Conservation (phyloP, 768 basidiomycete genomes). For the Gyrodon lividus region DNA sequence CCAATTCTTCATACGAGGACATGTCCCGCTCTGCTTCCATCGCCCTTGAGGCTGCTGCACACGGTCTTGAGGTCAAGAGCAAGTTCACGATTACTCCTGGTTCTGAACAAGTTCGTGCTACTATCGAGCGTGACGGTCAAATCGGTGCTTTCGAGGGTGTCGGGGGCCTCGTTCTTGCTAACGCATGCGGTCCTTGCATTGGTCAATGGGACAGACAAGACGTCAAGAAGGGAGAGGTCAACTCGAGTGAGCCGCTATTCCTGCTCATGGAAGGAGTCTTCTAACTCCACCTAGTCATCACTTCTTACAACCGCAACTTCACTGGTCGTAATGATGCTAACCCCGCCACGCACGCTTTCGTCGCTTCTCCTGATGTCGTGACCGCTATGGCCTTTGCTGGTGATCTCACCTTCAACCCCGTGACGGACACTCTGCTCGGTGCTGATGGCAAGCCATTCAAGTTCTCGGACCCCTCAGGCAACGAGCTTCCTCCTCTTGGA, state of each 20-base stretch:
- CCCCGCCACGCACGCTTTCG: constrained; percentile 97
- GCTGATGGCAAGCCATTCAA: constrained; percentile 95
- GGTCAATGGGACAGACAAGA: constrained; percentile 99
- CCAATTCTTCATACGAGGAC: constrained; percentile 99
- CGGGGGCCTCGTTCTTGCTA: constrained; percentile 93
- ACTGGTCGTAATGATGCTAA: constrained; percentile 99
- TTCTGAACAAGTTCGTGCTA: constrained; percentile 97
- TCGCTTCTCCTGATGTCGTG: constrained; percentile 91
- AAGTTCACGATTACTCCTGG: constrained; percentile 98
- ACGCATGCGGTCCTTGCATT: constrained; percentile 98
- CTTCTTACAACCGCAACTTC: constrained; percentile 99
- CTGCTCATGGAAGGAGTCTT: not conserved
- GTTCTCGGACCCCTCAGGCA: constrained; percentile 88
- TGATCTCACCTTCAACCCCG: constrained; percentile 92
- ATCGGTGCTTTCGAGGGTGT: constrained; percentile 83
- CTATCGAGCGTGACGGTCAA: constrained; percentile 94
- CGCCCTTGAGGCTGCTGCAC: constrained; percentile 81
- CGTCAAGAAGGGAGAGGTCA: constrained; percentile 93
- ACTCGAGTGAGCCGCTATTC: constrained; percentile 74
- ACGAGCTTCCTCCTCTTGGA: constrained; percentile 91
- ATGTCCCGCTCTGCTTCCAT: constrained; percentile 98
- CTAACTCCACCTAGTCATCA: constrained; percentile 65
- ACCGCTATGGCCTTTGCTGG: constrained; percentile 97
- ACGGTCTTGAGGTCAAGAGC: constrained; percentile 87
- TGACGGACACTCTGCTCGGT: constrained; percentile 86